phyloP scores from a whole-genome alignment of 2,329 filamentous ascomycete species.

The Cadophora gregata region DNA sequence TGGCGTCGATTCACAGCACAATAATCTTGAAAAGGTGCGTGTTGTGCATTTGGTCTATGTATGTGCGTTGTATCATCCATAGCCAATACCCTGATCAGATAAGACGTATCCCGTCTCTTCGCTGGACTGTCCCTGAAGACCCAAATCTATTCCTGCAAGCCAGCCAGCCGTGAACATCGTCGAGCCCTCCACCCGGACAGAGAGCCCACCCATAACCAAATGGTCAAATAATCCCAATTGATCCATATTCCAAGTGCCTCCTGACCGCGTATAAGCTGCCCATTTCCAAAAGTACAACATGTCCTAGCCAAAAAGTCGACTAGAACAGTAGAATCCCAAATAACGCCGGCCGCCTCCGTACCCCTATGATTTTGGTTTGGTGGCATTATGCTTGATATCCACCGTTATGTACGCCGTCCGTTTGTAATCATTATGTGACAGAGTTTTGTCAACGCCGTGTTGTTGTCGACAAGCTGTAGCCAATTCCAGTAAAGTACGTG shows the following conservation, averaged over 20 bases:
- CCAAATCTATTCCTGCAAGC: constrained; percentile 7
- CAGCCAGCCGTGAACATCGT: constrained; percentile 18
- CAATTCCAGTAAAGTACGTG: background rate
- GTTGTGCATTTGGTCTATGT: constrained; percentile 10
- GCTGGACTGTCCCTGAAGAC: background rate
- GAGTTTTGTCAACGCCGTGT: constrained; percentile 10
- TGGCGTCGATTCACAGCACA: background rate
- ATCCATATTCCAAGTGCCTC: constrained; percentile 10
- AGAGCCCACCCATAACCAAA: constrained; percentile 7
- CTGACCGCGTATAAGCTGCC: constrained; percentile 13
- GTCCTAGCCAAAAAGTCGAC: constrained; percentile 3
- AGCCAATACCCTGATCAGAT: constrained; percentile 4
- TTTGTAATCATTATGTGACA: constrained; percentile 32
- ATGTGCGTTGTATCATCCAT: constrained; percentile 3
- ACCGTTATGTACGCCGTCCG: constrained; percentile 30
- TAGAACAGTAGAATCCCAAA: constrained; percentile 2
- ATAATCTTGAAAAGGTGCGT: background rate
- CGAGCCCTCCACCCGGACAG: background rate
- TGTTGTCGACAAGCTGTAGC: background rate
- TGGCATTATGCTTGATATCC: constrained; percentile 28
- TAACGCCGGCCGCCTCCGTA: constrained; percentile 4
- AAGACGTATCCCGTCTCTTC: constrained; percentile 2
- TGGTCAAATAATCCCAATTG: background rate
- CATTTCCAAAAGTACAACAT: constrained; percentile 19
- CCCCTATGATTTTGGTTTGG: constrained; percentile 15